These are phyloP conservation scores for Torulaspora delbrueckii DNA, from an alignment of 805 yeast species.

Conservation along the genomic window DNA sequence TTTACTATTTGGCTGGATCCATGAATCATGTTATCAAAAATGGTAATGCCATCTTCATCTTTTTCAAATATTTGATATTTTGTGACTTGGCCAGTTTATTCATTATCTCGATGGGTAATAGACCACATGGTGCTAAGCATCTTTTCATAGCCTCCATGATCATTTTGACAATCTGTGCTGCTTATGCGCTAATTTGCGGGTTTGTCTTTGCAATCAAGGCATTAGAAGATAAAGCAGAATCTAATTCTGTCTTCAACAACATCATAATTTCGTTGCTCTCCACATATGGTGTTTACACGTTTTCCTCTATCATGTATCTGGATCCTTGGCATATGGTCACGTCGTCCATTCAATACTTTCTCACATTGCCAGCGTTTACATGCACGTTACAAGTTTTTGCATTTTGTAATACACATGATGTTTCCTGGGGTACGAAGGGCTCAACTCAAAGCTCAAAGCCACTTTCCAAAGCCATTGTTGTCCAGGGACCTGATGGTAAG, in stretches of 20 bases:
- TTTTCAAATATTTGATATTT: conserved; percentile 79
- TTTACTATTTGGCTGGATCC: conserved; percentile 89
- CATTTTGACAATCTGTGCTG: conserved; percentile 69
- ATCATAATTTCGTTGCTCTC: conserved; percentile 81
- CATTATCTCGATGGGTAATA: conserved; percentile 90
- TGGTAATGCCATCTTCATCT: conserved; percentile 77
- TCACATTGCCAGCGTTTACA: conserved; percentile 85
- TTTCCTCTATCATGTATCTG: conserved; percentile 77
- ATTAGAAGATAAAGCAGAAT: conserved; percentile 37
- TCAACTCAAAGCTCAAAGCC: conserved; percentile 68
- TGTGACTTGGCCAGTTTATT: conserved; percentile 83
- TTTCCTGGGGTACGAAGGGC: conserved; percentile 99
- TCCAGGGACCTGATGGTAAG: conserved; percentile 73
- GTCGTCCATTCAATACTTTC: conserved; percentile 80
- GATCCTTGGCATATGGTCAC: conserved; percentile 97
- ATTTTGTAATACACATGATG: conserved; percentile 96
- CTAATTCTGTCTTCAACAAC: conserved; percentile 56
- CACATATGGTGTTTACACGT: conserved; percentile 82
- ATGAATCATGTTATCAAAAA: conserved; percentile 52
- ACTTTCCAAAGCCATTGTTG: conserved; percentile 76
- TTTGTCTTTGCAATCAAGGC: conserved; percentile 68
- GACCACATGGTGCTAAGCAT: conserved; percentile 92
- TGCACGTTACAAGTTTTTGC: conserved; percentile 94
- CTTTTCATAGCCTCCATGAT: conserved; percentile 70
- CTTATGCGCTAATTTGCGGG: conserved; percentile 78